A percentile compares a stretch with the other conserved stretches of the same genome.
Conservation (phyloP, 495 filamentous ascomycete genomes). For the Penicillium chermesinum region DNA sequence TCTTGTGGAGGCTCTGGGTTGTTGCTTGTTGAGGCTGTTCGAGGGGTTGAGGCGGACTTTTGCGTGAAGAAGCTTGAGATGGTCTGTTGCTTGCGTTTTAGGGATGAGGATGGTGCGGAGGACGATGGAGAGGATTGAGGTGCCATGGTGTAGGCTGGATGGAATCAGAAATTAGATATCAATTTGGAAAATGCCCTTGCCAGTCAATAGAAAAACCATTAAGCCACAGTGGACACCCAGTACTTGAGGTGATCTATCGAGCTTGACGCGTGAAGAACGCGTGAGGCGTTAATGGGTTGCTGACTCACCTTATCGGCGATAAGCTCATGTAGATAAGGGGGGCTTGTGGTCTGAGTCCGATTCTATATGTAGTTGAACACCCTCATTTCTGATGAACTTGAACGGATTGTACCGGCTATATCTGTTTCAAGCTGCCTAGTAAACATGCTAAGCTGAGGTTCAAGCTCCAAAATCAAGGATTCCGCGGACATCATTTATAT, state of each 20-base stretch:
- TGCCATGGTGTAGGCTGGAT: conserved; percentile 29
- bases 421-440: too few relatives aligned
- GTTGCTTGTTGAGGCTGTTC: conserved; percentile 6
- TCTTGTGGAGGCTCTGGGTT: conserved; percentile 5
- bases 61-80: conserved; percentile 84
- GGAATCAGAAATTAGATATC: too few relatives aligned
- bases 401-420: too few relatives aligned
- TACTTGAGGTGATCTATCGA: conserved; percentile 1
- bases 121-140: conserved; percentile 38
- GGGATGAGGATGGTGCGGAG: conserved; percentile 34
- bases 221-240: too few relatives aligned
- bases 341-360: too few relatives aligned
- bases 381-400: too few relatives aligned
- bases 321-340: background rate
- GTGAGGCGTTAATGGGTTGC: conserved; percentile 19
- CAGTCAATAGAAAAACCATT: too few relatives aligned
- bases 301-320: conserved; percentile 18
- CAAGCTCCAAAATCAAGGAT: too few relatives aligned
- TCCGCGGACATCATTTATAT: too few relatives aligned
- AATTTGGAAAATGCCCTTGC: too few relatives aligned
- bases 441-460: too few relatives aligned
- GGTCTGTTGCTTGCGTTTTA: conserved; percentile 65
- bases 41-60: conserved; percentile 40
- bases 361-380: too few relatives aligned
- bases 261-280: conserved; percentile 15